These are phyloP conservation scores for Chaetoscypha palmicola DNA, from an alignment of 2,329 filamentous ascomycete genomes.

Conservation along the genomic window DNA sequence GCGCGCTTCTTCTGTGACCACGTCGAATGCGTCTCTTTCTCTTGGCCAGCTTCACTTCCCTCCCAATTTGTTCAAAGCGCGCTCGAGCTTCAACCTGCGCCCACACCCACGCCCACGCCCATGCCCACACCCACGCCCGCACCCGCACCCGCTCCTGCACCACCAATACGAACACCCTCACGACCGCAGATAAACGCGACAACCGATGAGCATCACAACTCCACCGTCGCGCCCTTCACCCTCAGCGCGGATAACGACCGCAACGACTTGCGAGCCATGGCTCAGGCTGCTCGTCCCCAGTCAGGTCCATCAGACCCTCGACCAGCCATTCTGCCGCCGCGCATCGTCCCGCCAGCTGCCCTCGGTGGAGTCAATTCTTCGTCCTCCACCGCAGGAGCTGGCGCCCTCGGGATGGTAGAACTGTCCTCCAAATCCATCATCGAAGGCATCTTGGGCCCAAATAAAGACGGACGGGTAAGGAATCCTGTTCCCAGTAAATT, in stretches of 20 bases:
- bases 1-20: slow-evolving; percentile 17
- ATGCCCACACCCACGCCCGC: background rate
- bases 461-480: slow-evolving; percentile 43
- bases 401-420: slow-evolving; percentile 49
- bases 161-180: too few species aligned
- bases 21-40: slow-evolving; percentile 12
- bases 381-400: slow-evolving; percentile 32
- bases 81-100: too few species aligned
- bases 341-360: slow-evolving; percentile 17
- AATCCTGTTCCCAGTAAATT: slow-evolving; percentile 57
- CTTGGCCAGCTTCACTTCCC: slow-evolving; percentile 21
- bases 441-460: slow-evolving; percentile 31
- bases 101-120: background rate
- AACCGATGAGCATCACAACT: slow-evolving; percentile 6
- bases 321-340: background rate
- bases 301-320: slow-evolving; percentile 19
- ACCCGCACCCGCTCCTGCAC: slow-evolving; percentile 4
- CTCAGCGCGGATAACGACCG: slow-evolving; percentile 4
- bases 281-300: slow-evolving; percentile 22
- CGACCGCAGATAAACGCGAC: too few species aligned
- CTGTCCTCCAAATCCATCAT: slow-evolving; percentile 32
- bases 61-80: slow-evolving; percentile 19
- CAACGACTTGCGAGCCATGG: slow-evolving; percentile 13
- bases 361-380: slow-evolving; percentile 18
- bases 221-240: background rate